These are phyloP conservation scores for Pistacia atlantica DNA, from an alignment of 345 rosid species.

Conservation along the genomic window DNA sequence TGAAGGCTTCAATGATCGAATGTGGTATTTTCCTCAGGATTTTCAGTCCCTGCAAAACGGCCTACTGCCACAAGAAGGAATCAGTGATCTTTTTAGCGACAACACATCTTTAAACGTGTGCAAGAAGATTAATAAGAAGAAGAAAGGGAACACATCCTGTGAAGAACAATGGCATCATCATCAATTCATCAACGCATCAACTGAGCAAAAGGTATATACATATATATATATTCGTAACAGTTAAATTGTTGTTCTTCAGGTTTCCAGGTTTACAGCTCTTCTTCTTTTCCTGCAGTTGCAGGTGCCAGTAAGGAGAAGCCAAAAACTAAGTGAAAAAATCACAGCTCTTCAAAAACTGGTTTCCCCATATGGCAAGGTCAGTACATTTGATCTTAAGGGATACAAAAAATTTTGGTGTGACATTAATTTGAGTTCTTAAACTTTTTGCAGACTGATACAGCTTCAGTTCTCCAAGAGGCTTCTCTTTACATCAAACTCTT, in stretches of 20 bases:
- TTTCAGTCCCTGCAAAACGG: constrained; percentile 14
- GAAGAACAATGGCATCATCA: constrained; percentile 19
- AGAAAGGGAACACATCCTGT: constrained; percentile 13
- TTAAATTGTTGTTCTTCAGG: background rate
- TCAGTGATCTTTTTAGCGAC: background rate
- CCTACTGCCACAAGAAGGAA: constrained; percentile 1
- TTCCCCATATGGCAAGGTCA: constrained; percentile 76
- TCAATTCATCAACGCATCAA: constrained; percentile 6
- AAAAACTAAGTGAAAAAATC: constrained; percentile 61
- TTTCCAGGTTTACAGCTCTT: background rate
- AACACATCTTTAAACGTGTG: constrained; percentile 10
- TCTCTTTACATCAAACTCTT: constrained; percentile 57
- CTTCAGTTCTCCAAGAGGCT: constrained; percentile 77
- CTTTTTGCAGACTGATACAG: constrained; percentile 64
- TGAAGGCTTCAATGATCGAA: background rate
- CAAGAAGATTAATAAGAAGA: constrained; percentile 40
- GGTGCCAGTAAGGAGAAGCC: constrained; percentile 55
- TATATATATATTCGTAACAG: background rate
- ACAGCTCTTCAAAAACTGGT: constrained; percentile 74
- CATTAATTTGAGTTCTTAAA: too few relatives aligned
- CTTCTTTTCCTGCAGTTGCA: constrained; percentile 18
- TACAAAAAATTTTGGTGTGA: too few relatives aligned
- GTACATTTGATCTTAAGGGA: background rate
- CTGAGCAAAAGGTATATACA: constrained; percentile 24
- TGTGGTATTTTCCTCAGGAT: constrained; percentile 15